These are phyloP conservation scores for Monilinia polystroma DNA, from an alignment of 2,329 filamentous ascomycete genomes.

Conservation along the genomic window DNA sequence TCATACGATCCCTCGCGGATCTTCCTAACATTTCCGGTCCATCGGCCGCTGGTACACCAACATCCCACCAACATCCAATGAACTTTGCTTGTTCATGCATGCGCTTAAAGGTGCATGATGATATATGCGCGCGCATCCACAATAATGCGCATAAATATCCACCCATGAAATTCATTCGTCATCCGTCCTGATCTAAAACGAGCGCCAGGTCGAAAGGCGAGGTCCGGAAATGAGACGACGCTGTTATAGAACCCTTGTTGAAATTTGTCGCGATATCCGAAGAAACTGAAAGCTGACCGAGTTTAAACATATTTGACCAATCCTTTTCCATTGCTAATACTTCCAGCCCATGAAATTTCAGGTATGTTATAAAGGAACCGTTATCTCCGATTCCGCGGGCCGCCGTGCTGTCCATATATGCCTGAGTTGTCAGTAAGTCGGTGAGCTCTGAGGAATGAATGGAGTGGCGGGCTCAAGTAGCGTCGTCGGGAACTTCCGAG, in stretches of 20 bases:
- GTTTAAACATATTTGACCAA: background rate
- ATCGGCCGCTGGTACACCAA: background rate
- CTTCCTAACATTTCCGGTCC: slow-evolving; percentile 9
- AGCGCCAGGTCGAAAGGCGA: slow-evolving; percentile 4
- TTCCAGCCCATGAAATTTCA: background rate
- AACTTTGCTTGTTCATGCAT: slow-evolving; percentile 19
- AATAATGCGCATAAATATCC: slow-evolving; percentile 10
- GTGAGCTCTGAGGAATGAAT: slow-evolving; percentile 16
- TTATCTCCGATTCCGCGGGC: slow-evolving; percentile 24
- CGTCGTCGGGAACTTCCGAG: background rate
- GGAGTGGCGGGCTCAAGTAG: background rate
- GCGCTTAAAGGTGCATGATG: slow-evolving; percentile 26
- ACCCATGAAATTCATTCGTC: slow-evolving; percentile 13
- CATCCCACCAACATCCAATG: slow-evolving; percentile 8
- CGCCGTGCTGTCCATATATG: slow-evolving; percentile 39
- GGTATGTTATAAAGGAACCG: background rate
- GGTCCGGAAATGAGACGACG: slow-evolving; percentile 16
- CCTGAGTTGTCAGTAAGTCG: slow-evolving; percentile 26
- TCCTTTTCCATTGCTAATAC: background rate
- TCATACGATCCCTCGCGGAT: slow-evolving; percentile 6
- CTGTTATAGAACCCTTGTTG: slow-evolving; percentile 7
- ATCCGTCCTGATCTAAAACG: background rate
- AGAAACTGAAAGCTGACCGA: slow-evolving; percentile 1
- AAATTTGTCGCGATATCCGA: slow-evolving; percentile 18
- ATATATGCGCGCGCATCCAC: slow-evolving; percentile 24